Evolutionary conservation across 768 basidiomycete genomes (phyloP).

Genomic region (Crepidotus variabilis): DNA sequence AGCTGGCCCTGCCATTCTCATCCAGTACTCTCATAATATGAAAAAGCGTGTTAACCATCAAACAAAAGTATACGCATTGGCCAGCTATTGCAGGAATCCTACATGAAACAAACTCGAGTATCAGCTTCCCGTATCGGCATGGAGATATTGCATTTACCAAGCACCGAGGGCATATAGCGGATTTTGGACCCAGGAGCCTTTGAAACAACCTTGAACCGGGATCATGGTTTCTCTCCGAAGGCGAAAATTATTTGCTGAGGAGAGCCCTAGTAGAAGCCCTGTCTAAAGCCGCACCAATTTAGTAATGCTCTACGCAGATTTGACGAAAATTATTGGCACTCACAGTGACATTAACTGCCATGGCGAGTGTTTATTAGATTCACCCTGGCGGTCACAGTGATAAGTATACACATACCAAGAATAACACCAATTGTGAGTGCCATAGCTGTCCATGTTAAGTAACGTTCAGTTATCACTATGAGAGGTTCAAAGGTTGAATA

Average conservation of each 20-base stretch:
- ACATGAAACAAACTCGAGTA: not conserved
- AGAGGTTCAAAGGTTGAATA: not conserved
- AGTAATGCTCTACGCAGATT: not conserved
- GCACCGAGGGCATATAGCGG: constrained; percentile 15
- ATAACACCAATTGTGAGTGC: not conserved
- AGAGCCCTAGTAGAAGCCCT: not conserved
- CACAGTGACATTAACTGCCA: not conserved
- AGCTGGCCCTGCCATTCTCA: not conserved
- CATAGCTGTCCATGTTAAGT: not conserved
- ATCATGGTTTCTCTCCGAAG: not conserved
- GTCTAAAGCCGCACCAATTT: not conserved
- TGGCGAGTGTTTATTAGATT: not conserved
- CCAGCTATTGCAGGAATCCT: constrained; percentile 17
- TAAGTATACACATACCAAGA: not conserved
- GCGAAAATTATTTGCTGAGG: not conserved
- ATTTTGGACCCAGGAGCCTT: constrained; percentile 4
- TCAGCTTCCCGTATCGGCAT: not conserved
- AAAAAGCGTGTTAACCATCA: constrained; percentile 15
- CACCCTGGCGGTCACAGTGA: not conserved
- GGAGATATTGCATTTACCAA: constrained; percentile 7
- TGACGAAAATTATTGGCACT: not conserved
- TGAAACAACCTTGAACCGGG: constrained; percentile 12
- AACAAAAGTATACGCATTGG: constrained; percentile 13
- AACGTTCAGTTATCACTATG: not conserved
- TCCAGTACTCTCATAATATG: constrained; percentile 14